Percentiles rank a stretch among this genome's conserved stretches.
phyloP scores from a whole-genome alignment of 108 stramenopile species.

The Skeletonema grethae region DNA sequence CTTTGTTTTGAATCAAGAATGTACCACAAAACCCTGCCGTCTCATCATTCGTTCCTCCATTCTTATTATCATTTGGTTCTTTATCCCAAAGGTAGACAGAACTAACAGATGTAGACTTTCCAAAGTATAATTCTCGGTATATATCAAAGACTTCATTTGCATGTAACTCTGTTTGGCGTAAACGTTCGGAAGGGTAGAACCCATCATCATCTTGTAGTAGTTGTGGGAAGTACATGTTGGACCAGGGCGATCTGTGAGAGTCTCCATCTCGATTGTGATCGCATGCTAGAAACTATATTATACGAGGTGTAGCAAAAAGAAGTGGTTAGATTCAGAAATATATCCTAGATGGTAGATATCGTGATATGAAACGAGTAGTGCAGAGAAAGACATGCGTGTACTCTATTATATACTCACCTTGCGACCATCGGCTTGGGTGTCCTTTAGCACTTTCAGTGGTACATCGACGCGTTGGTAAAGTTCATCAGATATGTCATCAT shows the following conservation, averaged over 20 bases:
- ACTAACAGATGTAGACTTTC: slow-evolving; percentile 66
- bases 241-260: slow-evolving; percentile 63
- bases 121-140: slow-evolving; percentile 92
- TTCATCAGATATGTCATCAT: slow-evolving; percentile 12
- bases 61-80: slow-evolving; percentile 28
- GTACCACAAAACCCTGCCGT: slow-evolving; percentile 65
- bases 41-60: slow-evolving; percentile 32
- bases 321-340: no score
- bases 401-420: neutral
- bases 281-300: slow-evolving; percentile 43
- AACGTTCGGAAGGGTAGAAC: slow-evolving; percentile 27
- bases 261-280: slow-evolving; percentile 53
- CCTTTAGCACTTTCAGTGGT: slow-evolving; percentile 20
- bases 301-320: neutral
- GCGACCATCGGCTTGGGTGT: neutral
- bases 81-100: slow-evolving; percentile 89
- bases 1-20: slow-evolving; percentile 89
- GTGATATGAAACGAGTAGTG: no score
- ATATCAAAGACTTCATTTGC: slow-evolving; percentile 93
- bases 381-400: neutral
- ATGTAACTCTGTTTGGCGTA: slow-evolving; percentile 53
- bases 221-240: slow-evolving; percentile 49
- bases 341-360: no score
- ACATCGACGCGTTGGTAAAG: slow-evolving; percentile 13
- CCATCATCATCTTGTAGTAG: slow-evolving; percentile 7